Evolutionary conservation across 1,139 yeast genomes (phyloP), one percentile per base, ranked within the genome.

Genomic region (Geotrichum aggregatum): DNA sequence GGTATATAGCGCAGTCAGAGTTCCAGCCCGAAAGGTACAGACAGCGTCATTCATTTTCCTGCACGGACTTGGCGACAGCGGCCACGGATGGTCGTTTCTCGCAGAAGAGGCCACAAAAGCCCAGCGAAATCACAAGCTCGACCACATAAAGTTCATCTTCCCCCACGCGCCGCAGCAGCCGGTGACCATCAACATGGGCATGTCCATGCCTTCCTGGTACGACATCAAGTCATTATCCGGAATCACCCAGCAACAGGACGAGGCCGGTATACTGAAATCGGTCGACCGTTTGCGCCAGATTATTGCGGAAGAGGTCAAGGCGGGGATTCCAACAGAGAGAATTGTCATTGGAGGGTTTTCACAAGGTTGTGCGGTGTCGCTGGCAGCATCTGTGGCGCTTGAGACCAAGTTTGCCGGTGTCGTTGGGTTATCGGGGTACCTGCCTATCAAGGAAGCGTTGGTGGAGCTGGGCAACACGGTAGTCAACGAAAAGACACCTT

Each of bases 61-160:
- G 52, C 98, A 92, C 65, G 98, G 98, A 0, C 74, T 92, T 18
- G 98, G 98, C 8, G 98, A 91, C 65, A 68, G 86, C 1, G 97
- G 96, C 6, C 75, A 77, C 28, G 98, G 98, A 1, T 92, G 97
- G 97, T 73, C 80, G 36, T 87, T 87, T 75, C 71, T 92, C 40
- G 76, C 70, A 50, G 75, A 68, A 44, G 74, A 71, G 44, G 69
- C 79, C 41, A 24, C 28, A 8, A 8, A 8, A 24, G 52, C 54
- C 24, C 62, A 65, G 26, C 58, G 59, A 19, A 22, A 24, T 18
- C 70, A 76, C n/a, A 72, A 74, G 18, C 76, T 80, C 50, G 78
- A 78, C 38, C 78, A 80, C 54, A 80, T 88, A 59, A 83, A 83
- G 61, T 89, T 85, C 63, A 77, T 91, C 16, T 87, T 92, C 63